Percentiles rank a stretch among this genome's conserved stretches.
Evolutionary conservation across 179 eudicot species (phyloP).

Genomic region (Gypsophila paniculata): DNA sequence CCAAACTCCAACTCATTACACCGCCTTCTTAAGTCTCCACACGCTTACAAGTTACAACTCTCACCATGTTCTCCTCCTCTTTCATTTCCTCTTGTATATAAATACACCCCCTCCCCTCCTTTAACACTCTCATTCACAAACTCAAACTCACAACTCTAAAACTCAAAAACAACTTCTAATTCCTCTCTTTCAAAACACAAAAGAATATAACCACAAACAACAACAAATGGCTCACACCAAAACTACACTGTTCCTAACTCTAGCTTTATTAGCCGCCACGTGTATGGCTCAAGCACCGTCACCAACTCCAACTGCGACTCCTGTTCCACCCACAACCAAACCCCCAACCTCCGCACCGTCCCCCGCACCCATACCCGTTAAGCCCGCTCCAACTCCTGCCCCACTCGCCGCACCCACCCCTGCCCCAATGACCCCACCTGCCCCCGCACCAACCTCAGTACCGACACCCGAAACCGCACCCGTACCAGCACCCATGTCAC

Average conservation of each 20-base stretch:
- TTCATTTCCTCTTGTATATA: not conserved
- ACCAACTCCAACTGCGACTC: conserved; percentile 20
- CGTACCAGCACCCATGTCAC: not conserved
- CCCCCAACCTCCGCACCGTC: conserved; percentile 2
- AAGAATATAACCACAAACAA: not conserved
- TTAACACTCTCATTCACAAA: not conserved
- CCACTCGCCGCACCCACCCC: conserved; percentile 16
- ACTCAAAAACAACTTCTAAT: not conserved
- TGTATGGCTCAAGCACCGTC: conserved; percentile 35
- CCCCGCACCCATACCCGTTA: conserved; percentile 5
- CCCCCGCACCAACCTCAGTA: not conserved
- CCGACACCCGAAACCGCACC: not conserved
- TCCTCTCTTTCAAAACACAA: no score
- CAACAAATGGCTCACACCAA: conserved; percentile 24
- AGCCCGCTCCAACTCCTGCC: conserved; percentile 3
- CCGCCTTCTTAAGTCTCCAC: conserved; percentile 11
- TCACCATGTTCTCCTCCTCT: no score
- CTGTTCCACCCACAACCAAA: conserved; percentile 13
- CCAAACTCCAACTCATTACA: conserved; percentile 22
- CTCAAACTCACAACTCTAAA: not conserved
- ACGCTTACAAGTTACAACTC: no score
- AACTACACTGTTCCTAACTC: conserved; percentile 5
- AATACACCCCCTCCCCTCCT: not conserved
- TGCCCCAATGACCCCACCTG: conserved; percentile 7
- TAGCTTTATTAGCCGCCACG: conserved; percentile 27